Base-by-base conservation (phyloP, 176 grass and related monocot species). In the Tillandsia leiboldiana region DNA sequence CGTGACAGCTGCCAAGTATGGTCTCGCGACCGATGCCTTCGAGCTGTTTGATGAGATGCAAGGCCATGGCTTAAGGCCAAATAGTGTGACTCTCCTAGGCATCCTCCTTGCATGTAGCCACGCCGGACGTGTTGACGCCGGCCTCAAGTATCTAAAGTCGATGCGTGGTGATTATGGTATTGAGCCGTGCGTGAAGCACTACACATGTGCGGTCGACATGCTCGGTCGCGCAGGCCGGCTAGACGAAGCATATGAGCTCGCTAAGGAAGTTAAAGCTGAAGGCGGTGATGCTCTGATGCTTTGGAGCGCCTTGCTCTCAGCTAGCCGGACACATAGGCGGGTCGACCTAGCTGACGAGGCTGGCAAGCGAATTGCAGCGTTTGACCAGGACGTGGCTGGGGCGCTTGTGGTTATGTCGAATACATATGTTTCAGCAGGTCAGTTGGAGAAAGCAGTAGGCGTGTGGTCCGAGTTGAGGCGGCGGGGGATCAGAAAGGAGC, bases 141-240 rank as follows among this genome's bases (percentile, higher is more conserved):
- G 91, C 58, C 87, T 96, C 9, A 66, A 65, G 33, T 69, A 81
- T 75, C 82, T 96, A 15, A 63, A 54, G 9, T 88, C 77, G 0
- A 96, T 96, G 87, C 48, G 69, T 50, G 67, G 50, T 26, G 66
- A 53, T 50, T 78, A 83, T 33, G 77, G 78, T 8, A 58, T 96
- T 68, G 53, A 50, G 52, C 91, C 87, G 8, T 74, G 53, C 8
- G 69, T 70, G 51, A 96, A 72, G 66, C 87, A 96, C 50, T 96
- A 91, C 71, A 87, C 87, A 3, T 91, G 80, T 77, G 82, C 72
- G 0, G 91, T 89, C 12, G 90, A 93, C 74, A 96, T 93, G 86
- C 80, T 93, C 0, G 86, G 86, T 9, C 83, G 86, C 27, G 83
- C 86, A 67, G 90, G 86, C 2, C 71, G 57, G 22, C 68, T 93